phyloP scores from a whole-genome alignment of 2,329 filamentous ascomycete species.

The Colletotrichum plurivorum region DNA sequence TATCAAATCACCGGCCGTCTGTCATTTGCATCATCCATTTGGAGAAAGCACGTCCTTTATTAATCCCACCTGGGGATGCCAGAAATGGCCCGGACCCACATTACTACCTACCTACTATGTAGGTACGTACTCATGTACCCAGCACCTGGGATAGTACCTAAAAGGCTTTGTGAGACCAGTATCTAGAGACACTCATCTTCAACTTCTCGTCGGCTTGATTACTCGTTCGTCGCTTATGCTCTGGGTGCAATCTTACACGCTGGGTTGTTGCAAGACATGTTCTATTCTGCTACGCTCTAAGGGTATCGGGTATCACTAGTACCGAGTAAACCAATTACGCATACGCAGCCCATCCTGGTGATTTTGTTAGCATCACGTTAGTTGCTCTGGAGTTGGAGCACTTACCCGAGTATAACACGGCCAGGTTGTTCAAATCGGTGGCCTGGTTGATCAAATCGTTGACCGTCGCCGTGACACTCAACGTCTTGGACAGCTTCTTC shows the following conservation, averaged over 20 bases:
- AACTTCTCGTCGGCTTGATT: too few relatives aligned
- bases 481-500: conserved; percentile 94
- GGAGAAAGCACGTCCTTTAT: conserved; percentile 22
- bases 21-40: conserved; percentile 40
- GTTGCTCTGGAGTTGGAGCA: not conserved
- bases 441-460: conserved; percentile 98
- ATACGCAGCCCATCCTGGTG: conserved; percentile 35
- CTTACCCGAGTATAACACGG: conserved; percentile 81
- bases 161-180: too few relatives aligned
- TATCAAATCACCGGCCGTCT: conserved; percentile 30
- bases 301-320: not conserved
- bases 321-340: conserved; percentile 24
- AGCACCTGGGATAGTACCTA: too few relatives aligned
- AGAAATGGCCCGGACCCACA: too few relatives aligned
- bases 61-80: too few relatives aligned
- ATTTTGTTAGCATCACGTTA: conserved; percentile 42
- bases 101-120: too few relatives aligned
- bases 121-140: too few relatives aligned
- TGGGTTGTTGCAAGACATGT: not conserved
- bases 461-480: conserved; percentile 95
- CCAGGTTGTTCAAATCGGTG: conserved; percentile 91
- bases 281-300: not conserved
- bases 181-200: too few relatives aligned
- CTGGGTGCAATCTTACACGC: too few relatives aligned
- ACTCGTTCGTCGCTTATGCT: too few relatives aligned